Evolutionary conservation across 2,329 filamentous ascomycete genomes (phyloP).

Genomic region (Penicillium olsonii): DNA sequence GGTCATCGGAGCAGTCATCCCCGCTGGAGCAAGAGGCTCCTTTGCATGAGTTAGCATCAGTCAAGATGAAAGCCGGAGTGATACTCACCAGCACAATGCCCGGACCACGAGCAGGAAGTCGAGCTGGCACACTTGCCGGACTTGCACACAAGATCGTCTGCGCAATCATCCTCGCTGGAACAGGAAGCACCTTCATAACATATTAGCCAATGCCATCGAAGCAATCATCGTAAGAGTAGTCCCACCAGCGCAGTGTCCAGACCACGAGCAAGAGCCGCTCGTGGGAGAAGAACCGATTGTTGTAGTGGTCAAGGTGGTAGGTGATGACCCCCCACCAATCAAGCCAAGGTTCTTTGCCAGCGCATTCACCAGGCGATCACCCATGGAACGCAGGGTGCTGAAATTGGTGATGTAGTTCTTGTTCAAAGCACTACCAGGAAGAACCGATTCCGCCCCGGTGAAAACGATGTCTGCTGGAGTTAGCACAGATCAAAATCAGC

Average conservation of each 20-base stretch:
- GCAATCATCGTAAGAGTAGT: neutral
- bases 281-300: constrained; percentile 1
- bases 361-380: constrained; percentile 26
- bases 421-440: constrained; percentile 26
- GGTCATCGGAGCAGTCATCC: constrained; percentile 9
- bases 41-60: neutral
- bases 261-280: constrained; percentile 16
- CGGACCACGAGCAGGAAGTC: constrained; percentile 19
- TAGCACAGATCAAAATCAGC: constrained; percentile 10
- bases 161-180: constrained; percentile 11
- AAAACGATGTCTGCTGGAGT: constrained; percentile 31
- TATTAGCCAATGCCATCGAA: neutral
- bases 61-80: neutral
- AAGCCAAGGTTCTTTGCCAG: constrained; percentile 25
- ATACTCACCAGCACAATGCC: constrained; percentile 24
- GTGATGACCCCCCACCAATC: neutral
- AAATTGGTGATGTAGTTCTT: constrained; percentile 27
- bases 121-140: constrained; percentile 9
- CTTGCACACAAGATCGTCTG: constrained; percentile 10
- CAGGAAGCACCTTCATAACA: constrained; percentile 14
- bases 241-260: constrained; percentile 24
- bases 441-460: constrained; percentile 27
- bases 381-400: constrained; percentile 26
- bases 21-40: constrained; percentile 14
- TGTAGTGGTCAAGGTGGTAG: constrained; percentile 5